Conservation (phyloP, 2,329 filamentous ascomycete species). For the Cladosporium cucumerinum region DNA sequence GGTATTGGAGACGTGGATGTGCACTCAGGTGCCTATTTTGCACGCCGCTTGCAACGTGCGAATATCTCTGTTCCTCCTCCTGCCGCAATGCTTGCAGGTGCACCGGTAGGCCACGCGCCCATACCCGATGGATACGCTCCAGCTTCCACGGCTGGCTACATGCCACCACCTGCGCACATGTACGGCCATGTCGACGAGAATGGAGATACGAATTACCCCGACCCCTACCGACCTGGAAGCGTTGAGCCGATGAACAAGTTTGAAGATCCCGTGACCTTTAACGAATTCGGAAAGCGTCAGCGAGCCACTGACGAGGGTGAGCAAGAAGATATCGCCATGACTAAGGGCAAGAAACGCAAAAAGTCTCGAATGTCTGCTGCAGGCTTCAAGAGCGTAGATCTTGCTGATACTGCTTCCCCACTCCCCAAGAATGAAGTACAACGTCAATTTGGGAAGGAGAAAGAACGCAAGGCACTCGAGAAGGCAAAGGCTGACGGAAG, state of each 20-base stretch:
- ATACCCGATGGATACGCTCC: constrained; percentile 33
- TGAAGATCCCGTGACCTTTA: constrained; percentile 23
- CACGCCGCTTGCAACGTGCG: constrained; percentile 30
- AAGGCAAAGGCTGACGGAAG: constrained; percentile 43
- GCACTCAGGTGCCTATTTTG: constrained; percentile 28
- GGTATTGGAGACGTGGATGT: constrained; percentile 23
- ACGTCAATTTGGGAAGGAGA: constrained; percentile 47
- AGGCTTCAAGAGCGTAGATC: constrained; percentile 32
- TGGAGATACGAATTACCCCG: constrained; percentile 9
- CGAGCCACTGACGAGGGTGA: constrained; percentile 23
- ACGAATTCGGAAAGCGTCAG: constrained; percentile 23
- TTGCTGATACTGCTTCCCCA: constrained; percentile 27
- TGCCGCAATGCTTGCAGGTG: constrained; percentile 30
- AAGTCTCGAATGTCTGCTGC: constrained; percentile 34
- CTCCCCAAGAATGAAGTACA: constrained; percentile 43
- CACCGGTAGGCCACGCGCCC: constrained; percentile 14
- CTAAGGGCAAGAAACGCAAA: constrained; percentile 33
- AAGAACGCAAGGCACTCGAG: constrained; percentile 41
- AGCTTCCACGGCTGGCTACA: constrained; percentile 24
- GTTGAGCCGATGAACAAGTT: constrained; percentile 31
- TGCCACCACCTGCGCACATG: constrained; percentile 30
- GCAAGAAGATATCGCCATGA: constrained; percentile 38
- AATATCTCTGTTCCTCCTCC: constrained; percentile 30
- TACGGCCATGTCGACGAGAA: constrained; percentile 27
- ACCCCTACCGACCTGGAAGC: constrained; percentile 32